Base-by-base conservation (phyloP, 2,329 filamentous ascomycete genomes). In the Phaeomoniella chlamydospora region DNA sequence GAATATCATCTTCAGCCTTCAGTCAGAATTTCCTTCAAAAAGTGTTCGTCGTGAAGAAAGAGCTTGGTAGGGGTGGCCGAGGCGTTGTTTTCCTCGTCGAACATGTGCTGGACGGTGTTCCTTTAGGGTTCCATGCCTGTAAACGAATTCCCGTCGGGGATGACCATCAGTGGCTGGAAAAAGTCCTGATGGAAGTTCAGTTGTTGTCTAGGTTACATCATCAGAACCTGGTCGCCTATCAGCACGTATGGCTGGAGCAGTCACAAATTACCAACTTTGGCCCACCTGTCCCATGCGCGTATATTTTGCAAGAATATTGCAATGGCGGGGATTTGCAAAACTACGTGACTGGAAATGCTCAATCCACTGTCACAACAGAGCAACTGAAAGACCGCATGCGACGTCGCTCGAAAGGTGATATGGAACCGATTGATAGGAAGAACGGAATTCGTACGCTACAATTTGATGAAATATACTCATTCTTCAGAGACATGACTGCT, bases 241-340 rank as follows among this genome's bases (percentile, higher is more conserved):
- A 88, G 4, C 90, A 96, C 58, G 90, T 94, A 18, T 98, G 90
- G 90, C 69, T 98, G 12, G 88, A 98, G 55, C 81, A 94, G 54
- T 78, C 80, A 36, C 74, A 80, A 45, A 73, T 93, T 36, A 88
- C 73, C 43, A 78, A 74, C 2, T 98, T 98, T 54, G 82, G 86
- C 0, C 90, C 92, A 0, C 85, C 76, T 37, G 86, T 98, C 1
- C 86, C 86, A 9, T 96, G 88, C 49, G 86, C 88, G 3, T 98
- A 94, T 54, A 98, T 98, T 39, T 68, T 98, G 5, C 90, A 98
- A 53, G 87, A 98, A 52, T 98, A 94, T 50, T 98, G 92, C 62
- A 96, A 98, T 53, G 71, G 78, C 1, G 90, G 90, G 12, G 90
- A 98, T 52, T 67, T 98, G 13, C 79, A 94, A 40, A 77, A 80